Base-by-base conservation (phyloP, 208 protist species). In the Naegleria fowleri region DNA sequence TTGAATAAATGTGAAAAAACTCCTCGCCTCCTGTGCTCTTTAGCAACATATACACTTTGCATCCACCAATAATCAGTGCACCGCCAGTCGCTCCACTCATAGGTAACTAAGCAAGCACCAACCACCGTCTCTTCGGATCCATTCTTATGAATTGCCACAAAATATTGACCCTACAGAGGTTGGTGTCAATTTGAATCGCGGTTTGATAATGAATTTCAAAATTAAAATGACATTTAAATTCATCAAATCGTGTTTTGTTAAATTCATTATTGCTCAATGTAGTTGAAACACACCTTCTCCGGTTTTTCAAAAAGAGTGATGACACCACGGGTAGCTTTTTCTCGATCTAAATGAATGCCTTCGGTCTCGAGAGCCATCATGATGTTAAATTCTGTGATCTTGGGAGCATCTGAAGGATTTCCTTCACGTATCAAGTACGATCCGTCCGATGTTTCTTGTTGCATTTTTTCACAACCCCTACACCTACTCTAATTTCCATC, bases 311-410 rank as follows among this genome's bases (percentile, higher is more conserved):
- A 87, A 40, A 87, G 38, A 0, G 9, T 25, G 11, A 51, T 4
- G 13, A 87, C 83, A n/a, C 83, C 83, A 40, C 39, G 15, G 1
- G 5, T 52, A 16, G 43, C 40, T 36, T 29, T 87, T 52, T 41
- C 11, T n/a, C 9, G 83, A 29, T 41, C 38, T 29, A 87, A 87
- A 48, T 52, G 11, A 51, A 40, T 40, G 13, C 33, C 33, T n/a
- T 87, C 83, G 0, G 83, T 52, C 43, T 87, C 83, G 0, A 40
- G 3, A 25, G 83, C 83, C 83, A 87, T 87, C 6, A 6, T 51
- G 29, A 87, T 51, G 83, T 87, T 87, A 51, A 87, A 87, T 36
- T 87, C 39, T 5, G 83, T 51, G 33, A 87, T 87, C 15, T 15
- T 48, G 7, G 36, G 40, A 51, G 83, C 83, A 87, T 87, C 83